phyloP scores from a whole-genome alignment of 805 yeast genomes.

The Metschnikowia drakensbergensis region DNA sequence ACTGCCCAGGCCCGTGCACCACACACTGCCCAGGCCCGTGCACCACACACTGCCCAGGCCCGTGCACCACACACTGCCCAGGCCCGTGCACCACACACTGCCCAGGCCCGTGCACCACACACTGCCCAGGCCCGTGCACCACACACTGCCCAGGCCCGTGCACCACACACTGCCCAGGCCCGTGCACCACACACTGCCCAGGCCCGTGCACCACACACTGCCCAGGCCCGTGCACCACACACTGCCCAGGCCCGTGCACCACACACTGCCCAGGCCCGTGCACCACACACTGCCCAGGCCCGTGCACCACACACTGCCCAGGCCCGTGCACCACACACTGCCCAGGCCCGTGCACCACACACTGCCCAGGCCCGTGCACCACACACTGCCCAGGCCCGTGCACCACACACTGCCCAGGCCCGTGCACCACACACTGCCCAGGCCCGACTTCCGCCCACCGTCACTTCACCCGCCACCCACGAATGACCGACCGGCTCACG shows the following conservation, averaged over 20 bases:
- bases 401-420: background rate
- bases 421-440: background rate
- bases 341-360: too few species aligned
- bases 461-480: background rate
- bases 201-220: background rate
- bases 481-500: constrained; percentile 81
- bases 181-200: background rate
- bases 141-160: background rate
- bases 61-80: too few species aligned
- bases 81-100: too few species aligned
- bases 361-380: too few species aligned
- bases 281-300: background rate
- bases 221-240: too few species aligned
- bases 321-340: too few species aligned
- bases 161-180: background rate
- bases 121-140: background rate
- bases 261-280: background rate
- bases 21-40: background rate
- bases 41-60: too few species aligned
- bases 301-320: background rate
- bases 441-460: background rate
- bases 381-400: background rate
- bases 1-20: background rate
- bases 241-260: background rate
- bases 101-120: too few species aligned